Evolutionary conservation across 2,329 filamentous ascomycete species (phyloP), one percentile per base, ranked within the genome.

Genomic region (Fusarium odoratissimum): DNA sequence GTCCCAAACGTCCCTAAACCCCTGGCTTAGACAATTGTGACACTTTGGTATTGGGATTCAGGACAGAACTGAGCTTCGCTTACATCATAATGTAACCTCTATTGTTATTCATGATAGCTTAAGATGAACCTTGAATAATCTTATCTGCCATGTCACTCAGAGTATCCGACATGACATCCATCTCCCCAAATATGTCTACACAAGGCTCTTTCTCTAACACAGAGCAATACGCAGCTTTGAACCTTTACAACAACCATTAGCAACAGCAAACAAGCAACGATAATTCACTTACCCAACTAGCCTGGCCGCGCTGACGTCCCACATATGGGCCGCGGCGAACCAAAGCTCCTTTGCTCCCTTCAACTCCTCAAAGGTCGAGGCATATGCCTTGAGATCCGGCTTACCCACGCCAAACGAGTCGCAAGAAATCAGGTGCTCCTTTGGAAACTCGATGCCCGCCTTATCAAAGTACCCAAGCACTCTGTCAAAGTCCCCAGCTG

Each of bases 321-420:
- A 75, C 33, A 75, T 68, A 17, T 75, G 73, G 3, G 68, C 64
- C 6, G 73, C 73, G 3, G 71, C 68, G 35, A 75, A 75, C 68
- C 73, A 75, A 30, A 75, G 57, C 42, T 75, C 71, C 14, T 44
- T 19, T 1, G 65, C 64, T 8, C 46, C 71, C 17, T 71, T 66
- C 7, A 75, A 55, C 40, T 74, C 62, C 11, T 72, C 67, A 8
- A 64, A 66, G 1, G 72, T 75, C 6, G 71, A 75, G 9, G 48
- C 60, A 31, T 75, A 75, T 10, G 73, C 73, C 19, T 75, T 71
- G 5, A 71, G 54, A 23, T 73, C 74, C 2, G 73, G 73, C 44
- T 75, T 75, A 3, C 70, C 73, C 2, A 75, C 61, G 0, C 73
- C 70, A 30, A 71, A 67, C 0, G 73, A 70, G 12, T 75, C 73